Conservation (phyloP, 106 monocot species). For the Triglochin maritima region DNA sequence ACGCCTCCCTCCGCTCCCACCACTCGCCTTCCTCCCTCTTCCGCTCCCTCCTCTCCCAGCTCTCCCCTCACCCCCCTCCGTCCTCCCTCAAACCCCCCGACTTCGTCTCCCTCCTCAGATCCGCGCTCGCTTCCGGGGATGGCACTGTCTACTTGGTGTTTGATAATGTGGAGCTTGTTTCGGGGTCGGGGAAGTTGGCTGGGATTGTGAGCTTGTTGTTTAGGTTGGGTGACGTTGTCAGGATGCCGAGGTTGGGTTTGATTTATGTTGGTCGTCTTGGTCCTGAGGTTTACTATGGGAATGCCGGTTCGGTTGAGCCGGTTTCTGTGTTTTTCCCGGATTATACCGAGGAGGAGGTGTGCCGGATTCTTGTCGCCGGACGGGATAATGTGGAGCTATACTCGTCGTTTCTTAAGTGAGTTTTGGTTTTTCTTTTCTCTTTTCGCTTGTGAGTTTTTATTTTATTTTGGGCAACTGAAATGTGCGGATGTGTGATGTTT, state of each 20-base stretch:
- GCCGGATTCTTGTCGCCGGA: constrained; percentile 52
- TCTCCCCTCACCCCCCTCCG: constrained; percentile 9
- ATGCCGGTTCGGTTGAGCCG: constrained; percentile 49
- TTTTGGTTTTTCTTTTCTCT: background rate
- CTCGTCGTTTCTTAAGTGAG: constrained; percentile 84
- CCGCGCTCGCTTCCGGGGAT: constrained; percentile 15
- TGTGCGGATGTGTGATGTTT: too few species aligned
- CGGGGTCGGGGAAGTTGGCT: constrained; percentile 47
- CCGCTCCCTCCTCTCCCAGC: constrained; percentile 51
- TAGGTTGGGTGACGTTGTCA: constrained; percentile 41
- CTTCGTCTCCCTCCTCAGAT: constrained; percentile 49
- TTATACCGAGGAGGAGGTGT: constrained; percentile 65
- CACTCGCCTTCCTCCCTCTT: constrained; percentile 47
- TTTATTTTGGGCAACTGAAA: background rate
- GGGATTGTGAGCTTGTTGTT: constrained; percentile 47
- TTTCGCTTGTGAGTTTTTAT: background rate
- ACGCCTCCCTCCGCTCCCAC: constrained; percentile 52
- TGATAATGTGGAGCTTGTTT: constrained; percentile 69
- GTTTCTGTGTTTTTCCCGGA: constrained; percentile 56
- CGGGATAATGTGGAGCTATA: constrained; percentile 61
- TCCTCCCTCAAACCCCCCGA: constrained; percentile 25
- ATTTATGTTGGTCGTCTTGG: constrained; percentile 59
- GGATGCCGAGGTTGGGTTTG: constrained; percentile 42
- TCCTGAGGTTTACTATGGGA: constrained; percentile 54
- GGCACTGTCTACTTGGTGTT: constrained; percentile 52